Evolutionary conservation across 805 yeast species (phyloP).

Genomic region (Schwanniomyces polymorphus): DNA sequence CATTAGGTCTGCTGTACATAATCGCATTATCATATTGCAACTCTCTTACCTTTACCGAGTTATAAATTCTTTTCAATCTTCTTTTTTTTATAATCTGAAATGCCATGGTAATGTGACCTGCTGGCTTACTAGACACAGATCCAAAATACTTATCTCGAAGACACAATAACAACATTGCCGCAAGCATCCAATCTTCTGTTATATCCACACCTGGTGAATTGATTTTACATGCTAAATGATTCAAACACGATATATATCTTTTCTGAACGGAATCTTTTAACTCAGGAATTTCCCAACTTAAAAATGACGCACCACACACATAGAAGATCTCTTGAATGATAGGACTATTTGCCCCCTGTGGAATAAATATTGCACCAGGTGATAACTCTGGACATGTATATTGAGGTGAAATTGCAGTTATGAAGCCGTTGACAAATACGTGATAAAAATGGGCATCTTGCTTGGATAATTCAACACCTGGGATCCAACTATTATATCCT

Average conservation of each 20-base stretch:
- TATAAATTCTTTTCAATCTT: not conserved
- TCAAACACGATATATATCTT: not conserved
- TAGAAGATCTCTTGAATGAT: slow-evolving; percentile 1
- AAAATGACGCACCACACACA: slow-evolving; percentile 4
- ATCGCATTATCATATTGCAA: not conserved
- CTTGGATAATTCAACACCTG: slow-evolving; percentile 1
- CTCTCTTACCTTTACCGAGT: not conserved
- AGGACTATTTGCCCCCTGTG: slow-evolving; percentile 2
- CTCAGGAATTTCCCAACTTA: slow-evolving; percentile 3
- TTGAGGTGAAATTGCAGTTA: slow-evolving; percentile 2
- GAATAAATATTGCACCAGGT: slow-evolving; percentile 3
- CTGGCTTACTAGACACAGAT: not conserved
- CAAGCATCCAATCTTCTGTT: slow-evolving; percentile 4
- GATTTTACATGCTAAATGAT: slow-evolving; percentile 1
- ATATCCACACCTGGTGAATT: not conserved
- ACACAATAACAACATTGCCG: slow-evolving; percentile 1
- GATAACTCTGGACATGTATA: not conserved
- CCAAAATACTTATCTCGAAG: slow-evolving; percentile 3
- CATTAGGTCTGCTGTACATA: too few relatives aligned
- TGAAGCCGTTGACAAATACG: slow-evolving; percentile 1
- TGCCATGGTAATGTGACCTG: slow-evolving; percentile 3
- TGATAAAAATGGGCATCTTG: slow-evolving; percentile 1
- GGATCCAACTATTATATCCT: slow-evolving; percentile 2
- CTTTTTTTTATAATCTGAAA: slow-evolving; percentile 1
- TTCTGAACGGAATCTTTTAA: not conserved